Conservation (phyloP, 345 rosid genomes). For the Streptanthus diversifolius region DNA sequence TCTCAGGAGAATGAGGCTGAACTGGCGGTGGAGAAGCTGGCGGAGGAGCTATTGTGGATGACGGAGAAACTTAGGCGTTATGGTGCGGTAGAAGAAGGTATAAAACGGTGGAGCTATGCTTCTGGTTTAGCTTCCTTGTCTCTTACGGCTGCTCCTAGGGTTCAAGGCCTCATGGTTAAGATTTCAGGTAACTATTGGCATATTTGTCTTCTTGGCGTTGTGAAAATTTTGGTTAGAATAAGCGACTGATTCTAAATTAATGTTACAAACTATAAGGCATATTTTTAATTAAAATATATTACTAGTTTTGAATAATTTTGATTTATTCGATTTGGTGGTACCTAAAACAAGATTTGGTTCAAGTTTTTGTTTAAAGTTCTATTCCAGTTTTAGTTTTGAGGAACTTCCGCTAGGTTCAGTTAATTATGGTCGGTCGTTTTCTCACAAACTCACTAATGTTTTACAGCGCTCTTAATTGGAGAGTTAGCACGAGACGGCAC, state of each 20-base stretch:
- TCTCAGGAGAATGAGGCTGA: constrained; percentile 36
- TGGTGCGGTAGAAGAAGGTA: constrained; percentile 55
- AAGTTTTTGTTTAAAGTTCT: too few species aligned
- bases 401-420: neutral
- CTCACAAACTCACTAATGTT: neutral
- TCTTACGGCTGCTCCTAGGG: constrained; percentile 56
- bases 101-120: constrained; percentile 68
- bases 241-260: neutral
- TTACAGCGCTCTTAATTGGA: constrained; percentile 49
- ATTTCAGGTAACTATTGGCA: constrained; percentile 47
- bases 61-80: constrained; percentile 52
- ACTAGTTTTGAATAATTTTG: neutral
- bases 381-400: neutral
- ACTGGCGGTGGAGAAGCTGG: constrained; percentile 63
- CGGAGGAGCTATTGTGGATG: constrained; percentile 65
- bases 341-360: neutral
- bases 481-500: constrained; percentile 43
- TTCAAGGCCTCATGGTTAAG: constrained; percentile 61
- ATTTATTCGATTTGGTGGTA: neutral
- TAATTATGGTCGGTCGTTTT: neutral
- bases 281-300: too few species aligned
- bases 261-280: too few species aligned
- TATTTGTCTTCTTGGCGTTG: neutral
- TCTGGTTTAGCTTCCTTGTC: constrained; percentile 59
- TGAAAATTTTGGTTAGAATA: neutral